Conservation (phyloP, 768 basidiomycete genomes). For the Leccinum imitatum region DNA sequence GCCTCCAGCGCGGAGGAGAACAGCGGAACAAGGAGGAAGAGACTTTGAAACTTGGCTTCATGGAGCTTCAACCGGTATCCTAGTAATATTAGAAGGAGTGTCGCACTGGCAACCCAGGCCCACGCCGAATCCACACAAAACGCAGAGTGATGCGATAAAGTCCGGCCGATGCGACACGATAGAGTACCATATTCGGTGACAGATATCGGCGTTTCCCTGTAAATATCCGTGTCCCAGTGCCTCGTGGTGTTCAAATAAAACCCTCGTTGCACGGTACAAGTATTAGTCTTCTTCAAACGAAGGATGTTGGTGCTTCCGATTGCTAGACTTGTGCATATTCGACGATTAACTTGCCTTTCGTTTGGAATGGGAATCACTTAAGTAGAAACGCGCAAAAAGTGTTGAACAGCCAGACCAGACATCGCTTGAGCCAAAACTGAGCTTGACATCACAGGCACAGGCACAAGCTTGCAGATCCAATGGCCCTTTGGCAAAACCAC, state of each 20-base stretch:
- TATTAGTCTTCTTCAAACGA: neutral
- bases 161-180: neutral
- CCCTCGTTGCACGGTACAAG: neutral
- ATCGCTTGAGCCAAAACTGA: constrained; percentile 3
- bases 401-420: neutral
- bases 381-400: neutral
- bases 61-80: neutral
- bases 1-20: neutral
- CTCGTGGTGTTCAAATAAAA: neutral
- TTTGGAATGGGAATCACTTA: neutral
- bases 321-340: neutral
- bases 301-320: neutral
- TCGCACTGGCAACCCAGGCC: neutral
- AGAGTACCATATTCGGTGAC: neutral
- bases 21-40: neutral
- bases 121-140: neutral
- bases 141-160: neutral
- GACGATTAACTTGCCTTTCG: neutral
- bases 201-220: neutral
- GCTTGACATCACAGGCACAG: constrained; percentile 11
- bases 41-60: neutral
- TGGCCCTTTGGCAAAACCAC: neutral
- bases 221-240: neutral
- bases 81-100: neutral
- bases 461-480: neutral